Percentiles rank a stretch among this genome's conserved stretches.
Conservation (phyloP, 176 grass and related monocot species). For the sorghum (Sorghum bicolor) region DNA sequence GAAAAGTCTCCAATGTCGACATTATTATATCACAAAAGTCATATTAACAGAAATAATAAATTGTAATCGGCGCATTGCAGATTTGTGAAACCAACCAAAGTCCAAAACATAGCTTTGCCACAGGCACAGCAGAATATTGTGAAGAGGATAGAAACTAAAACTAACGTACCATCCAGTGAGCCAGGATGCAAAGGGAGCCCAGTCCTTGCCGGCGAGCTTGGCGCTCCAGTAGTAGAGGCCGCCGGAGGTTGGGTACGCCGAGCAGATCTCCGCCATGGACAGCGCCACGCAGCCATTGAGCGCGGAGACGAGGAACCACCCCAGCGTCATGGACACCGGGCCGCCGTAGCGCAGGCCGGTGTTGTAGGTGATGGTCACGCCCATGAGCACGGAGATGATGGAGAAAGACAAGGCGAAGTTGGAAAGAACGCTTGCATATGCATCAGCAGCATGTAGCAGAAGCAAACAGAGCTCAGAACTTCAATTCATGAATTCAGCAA, state of each 20-base stretch:
- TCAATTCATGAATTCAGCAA: not conserved
- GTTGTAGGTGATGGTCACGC: constrained; percentile 55
- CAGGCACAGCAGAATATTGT: not conserved
- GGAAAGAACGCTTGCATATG: not conserved
- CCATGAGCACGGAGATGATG: constrained; percentile 59
- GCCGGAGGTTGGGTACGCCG: constrained; percentile 75
- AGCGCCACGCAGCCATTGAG: constrained; percentile 57
- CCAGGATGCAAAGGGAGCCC: constrained; percentile 75
- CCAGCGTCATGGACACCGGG: constrained; percentile 54
- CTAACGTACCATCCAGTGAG: constrained; percentile 58
- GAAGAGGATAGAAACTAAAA: not conserved
- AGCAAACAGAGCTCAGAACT: not conserved
- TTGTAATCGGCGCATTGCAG: not conserved
- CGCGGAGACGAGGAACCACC: constrained; percentile 41
- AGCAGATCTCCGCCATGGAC: constrained; percentile 95
- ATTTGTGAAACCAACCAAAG: not conserved
- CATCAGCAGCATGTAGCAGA: not conserved
- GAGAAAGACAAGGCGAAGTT: constrained; percentile 55
- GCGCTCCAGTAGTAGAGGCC: constrained; percentile 97
- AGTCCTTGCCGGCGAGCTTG: constrained; percentile 59
- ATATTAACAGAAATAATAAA: not conserved
- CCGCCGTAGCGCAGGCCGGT: constrained; percentile 73
- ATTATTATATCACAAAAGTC: not conserved
- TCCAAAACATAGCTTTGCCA: too few species aligned
- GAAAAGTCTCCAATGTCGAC: not conserved